Conservation (phyloP, 495 filamentous ascomycete species). For the Podospora didyma region DNA sequence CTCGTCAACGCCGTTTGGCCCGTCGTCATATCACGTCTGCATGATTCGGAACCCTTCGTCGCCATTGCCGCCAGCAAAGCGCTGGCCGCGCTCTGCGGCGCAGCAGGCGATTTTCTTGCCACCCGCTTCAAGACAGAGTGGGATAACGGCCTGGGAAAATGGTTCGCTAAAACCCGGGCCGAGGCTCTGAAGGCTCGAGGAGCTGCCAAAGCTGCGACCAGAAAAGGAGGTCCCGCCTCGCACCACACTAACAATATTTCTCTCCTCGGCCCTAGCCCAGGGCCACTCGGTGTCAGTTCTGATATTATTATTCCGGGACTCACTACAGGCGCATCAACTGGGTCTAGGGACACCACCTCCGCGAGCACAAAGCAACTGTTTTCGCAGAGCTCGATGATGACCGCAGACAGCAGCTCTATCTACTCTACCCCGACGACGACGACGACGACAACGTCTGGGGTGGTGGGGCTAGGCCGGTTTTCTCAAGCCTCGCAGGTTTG, state of each 20-base stretch:
- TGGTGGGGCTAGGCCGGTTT: constrained; percentile 43
- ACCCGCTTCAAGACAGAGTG: constrained; percentile 68
- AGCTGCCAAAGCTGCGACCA: constrained; percentile 20
- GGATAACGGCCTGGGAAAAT: constrained; percentile 45
- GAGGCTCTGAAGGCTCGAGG: constrained; percentile 31
- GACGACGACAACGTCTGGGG: background rate
- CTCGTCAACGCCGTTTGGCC: constrained; percentile 89
- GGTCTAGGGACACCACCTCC: too few species aligned
- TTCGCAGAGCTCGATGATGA: too few species aligned
- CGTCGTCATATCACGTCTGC: constrained; percentile 63
- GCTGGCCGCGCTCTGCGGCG: constrained; percentile 55
- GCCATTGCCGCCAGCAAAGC: constrained; percentile 62
- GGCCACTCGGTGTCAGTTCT: too few species aligned
- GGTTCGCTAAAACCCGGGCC: constrained; percentile 29
- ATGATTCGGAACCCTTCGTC: constrained; percentile 74
- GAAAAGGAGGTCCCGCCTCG: constrained; percentile 8
- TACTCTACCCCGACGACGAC: background rate
- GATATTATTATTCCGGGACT: too few species aligned
- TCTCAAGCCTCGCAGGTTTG: constrained; percentile 53
- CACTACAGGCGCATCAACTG: too few species aligned
- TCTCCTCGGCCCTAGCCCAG: too few species aligned
- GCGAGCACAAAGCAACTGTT: too few species aligned
- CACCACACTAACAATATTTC: too few species aligned
- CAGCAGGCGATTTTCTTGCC: constrained; percentile 78
- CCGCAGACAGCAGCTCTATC: background rate